Percentiles rank a stretch among this genome's conserved stretches.
phyloP scores from a whole-genome alignment of 2,329 filamentous ascomycete species.

The Fonsecaea erecta region DNA sequence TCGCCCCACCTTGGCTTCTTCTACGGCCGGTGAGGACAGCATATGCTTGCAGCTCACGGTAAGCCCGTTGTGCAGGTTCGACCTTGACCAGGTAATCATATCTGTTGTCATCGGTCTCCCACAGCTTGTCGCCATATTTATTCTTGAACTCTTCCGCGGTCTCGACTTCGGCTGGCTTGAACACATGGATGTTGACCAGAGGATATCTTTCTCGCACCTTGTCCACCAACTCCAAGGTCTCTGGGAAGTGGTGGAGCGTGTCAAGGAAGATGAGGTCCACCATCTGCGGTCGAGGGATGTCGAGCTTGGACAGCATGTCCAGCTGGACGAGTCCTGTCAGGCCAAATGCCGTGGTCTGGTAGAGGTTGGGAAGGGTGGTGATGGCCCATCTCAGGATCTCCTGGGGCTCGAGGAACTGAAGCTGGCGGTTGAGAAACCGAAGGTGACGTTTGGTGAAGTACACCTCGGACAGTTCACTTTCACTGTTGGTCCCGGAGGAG shows the following conservation, averaged over 20 bases:
- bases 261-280: slow-evolving; percentile 73
- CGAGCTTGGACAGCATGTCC: slow-evolving; percentile 66
- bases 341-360: slow-evolving; percentile 83
- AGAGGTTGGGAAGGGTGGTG: slow-evolving; percentile 85
- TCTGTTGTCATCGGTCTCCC: slow-evolving; percentile 82
- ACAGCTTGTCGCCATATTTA: slow-evolving; percentile 80
- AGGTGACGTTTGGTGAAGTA: slow-evolving; percentile 87
- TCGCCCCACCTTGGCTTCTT: slow-evolving; percentile 88
- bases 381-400: slow-evolving; percentile 93
- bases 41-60: slow-evolving; percentile 81
- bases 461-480: slow-evolving; percentile 71
- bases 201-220: slow-evolving; percentile 77
- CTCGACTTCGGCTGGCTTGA: slow-evolving; percentile 78
- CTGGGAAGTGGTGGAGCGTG: slow-evolving; percentile 79
- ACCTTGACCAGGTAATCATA: slow-evolving; percentile 99
- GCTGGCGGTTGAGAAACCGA: slow-evolving; percentile 85
- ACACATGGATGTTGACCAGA: slow-evolving; percentile 80
- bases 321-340: slow-evolving; percentile 79
- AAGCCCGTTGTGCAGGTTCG: slow-evolving; percentile 90
- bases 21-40: slow-evolving; percentile 92
- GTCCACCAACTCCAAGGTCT: slow-evolving; percentile 75
- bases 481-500: slow-evolving; percentile 69
- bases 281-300: slow-evolving; percentile 54
- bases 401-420: slow-evolving; percentile 84
- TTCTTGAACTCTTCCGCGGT: slow-evolving; percentile 77